phyloP scores from a whole-genome alignment of 129 eudicot species.

The Centaurea solstitialis region DNA sequence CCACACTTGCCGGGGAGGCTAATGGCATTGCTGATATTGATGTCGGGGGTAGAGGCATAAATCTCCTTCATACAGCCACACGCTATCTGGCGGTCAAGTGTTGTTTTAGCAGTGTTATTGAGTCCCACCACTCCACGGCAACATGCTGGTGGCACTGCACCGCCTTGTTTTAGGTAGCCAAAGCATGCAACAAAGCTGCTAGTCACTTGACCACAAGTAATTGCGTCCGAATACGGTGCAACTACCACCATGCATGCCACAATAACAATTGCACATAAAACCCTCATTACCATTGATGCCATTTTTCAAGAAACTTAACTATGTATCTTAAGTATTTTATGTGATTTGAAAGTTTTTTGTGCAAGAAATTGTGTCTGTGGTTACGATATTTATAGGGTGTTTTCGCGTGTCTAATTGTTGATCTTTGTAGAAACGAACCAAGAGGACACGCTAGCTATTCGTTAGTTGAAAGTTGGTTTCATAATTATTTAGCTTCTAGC shows the following conservation, averaged over 20 bases:
- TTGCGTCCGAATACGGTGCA: slow-evolving; percentile 13
- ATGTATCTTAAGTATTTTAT: no score
- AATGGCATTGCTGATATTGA: slow-evolving; percentile 6
- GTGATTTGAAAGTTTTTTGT: background rate
- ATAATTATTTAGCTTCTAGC: background rate
- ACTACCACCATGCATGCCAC: slow-evolving; percentile 16
- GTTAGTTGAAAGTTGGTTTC: background rate
- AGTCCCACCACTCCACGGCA: slow-evolving; percentile 29
- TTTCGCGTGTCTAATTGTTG: background rate
- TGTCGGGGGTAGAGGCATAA: background rate
- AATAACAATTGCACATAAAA: background rate
- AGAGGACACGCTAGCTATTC: background rate
- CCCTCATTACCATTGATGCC: background rate
- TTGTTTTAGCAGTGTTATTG: slow-evolving; percentile 13
- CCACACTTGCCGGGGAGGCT: slow-evolving; percentile 37
- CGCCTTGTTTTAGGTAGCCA: background rate
- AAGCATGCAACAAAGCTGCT: slow-evolving; percentile 21
- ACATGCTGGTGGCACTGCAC: slow-evolving; percentile 19
- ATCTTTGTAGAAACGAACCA: background rate
- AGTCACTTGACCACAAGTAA: background rate
- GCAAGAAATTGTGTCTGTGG: background rate
- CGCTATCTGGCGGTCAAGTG: slow-evolving; percentile 1
- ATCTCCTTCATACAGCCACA: slow-evolving; percentile 15
- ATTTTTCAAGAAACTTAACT: background rate
- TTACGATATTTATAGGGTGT: background rate